Conservation (phyloP, 192 early-diverging fungal genomes). For the Umbelopsis sp. region DNA sequence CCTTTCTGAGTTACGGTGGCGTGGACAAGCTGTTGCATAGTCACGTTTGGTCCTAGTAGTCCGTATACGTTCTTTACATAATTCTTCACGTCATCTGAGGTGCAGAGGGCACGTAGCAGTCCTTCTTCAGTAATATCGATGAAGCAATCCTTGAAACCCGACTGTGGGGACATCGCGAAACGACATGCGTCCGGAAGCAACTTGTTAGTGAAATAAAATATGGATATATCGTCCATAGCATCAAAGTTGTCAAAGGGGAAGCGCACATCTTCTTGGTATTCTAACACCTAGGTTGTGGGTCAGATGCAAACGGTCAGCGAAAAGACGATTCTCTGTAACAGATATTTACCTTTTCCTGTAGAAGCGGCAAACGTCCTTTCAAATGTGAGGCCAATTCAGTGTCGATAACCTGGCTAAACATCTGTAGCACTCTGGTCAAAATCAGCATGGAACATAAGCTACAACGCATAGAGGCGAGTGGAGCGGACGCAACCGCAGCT, state of each 20-base stretch:
- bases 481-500: too few species aligned
- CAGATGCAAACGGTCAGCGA: background rate
- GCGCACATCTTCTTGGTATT: background rate
- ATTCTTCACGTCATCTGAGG: background rate
- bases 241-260: background rate
- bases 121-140: too few species aligned
- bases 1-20: background rate
- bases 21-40: background rate
- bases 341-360: background rate
- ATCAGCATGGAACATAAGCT: background rate
- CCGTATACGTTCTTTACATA: background rate
- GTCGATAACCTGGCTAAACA: too few species aligned
- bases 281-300: background rate
- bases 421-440: background rate
- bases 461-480: too few species aligned
- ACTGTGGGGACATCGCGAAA: background rate
- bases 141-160: background rate
- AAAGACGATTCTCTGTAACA: background rate
- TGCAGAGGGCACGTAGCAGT: background rate
- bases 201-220: constrained; percentile 1
- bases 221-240: background rate
- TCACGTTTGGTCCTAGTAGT: background rate
- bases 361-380: background rate
- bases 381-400: background rate
- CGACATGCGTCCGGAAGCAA: background rate